phyloP scores from a whole-genome alignment of 768 basidiomycete species.

The Cyclocybe aegerita region DNA sequence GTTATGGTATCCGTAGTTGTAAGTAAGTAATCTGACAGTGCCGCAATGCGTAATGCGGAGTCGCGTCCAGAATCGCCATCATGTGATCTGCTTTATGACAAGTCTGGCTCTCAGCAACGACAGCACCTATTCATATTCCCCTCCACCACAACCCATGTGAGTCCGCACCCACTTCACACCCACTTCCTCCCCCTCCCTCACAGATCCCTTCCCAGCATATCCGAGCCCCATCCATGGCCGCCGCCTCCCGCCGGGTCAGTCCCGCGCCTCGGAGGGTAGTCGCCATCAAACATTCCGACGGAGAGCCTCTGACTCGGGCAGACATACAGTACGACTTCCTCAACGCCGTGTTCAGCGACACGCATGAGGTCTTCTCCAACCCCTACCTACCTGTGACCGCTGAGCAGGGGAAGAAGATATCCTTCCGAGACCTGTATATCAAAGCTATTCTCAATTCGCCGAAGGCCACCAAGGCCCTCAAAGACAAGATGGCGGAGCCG shows the following conservation, averaged over 20 bases:
- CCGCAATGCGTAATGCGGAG: too few species aligned
- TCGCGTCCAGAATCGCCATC: conserved; percentile 12
- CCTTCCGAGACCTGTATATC: conserved; percentile 65
- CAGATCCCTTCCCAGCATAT: background rate
- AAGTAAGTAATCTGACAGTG: too few species aligned
- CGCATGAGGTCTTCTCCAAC: conserved; percentile 52
- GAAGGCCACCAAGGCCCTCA: conserved; percentile 68
- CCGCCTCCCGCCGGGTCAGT: conserved; percentile 38
- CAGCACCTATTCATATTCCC: background rate
- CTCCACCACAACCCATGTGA: too few species aligned
- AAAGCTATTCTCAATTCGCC: conserved; percentile 53
- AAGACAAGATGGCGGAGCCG: conserved; percentile 67
- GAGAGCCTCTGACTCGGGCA: conserved; percentile 61
- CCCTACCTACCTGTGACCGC: conserved; percentile 28
- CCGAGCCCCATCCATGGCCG: conserved; percentile 13
- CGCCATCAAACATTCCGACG: conserved; percentile 57
- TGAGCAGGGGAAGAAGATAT: conserved; percentile 30
- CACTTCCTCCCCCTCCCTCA: background rate
- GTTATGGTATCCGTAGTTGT: too few species aligned
- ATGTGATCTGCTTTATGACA: conserved; percentile 15
- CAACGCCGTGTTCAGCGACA: conserved; percentile 71
- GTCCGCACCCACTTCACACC: too few species aligned
- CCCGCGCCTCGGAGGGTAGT: conserved; percentile 40
- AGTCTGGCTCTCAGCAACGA: conserved; percentile 1
- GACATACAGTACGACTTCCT: conserved; percentile 85